Evolutionary conservation across 345 rosid genomes (phyloP), one percentile per base, ranked within the genome.

Genomic region (Euphorbia pulcherrima): DNA sequence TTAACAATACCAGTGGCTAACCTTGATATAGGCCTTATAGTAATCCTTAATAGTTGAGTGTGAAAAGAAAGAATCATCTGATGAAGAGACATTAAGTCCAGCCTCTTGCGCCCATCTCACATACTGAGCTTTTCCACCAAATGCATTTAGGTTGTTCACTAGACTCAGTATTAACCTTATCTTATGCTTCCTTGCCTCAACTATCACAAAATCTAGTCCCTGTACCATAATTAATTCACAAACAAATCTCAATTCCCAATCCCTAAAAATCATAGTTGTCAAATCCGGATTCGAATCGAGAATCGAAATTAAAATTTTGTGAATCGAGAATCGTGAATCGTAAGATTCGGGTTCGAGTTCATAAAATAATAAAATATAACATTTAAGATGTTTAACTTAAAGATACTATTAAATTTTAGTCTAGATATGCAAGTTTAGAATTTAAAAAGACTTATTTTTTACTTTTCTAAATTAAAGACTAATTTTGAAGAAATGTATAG

Each of bases 111-210:
- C 83, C 85, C 85, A 79, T 47, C 40, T 81, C 65, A 81, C 74
- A 75, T 79, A 79, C 79, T 81, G 85, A 73, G 74, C 70, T 68
- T 81, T 81, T 17, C 87, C 87, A 71, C 85, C 87, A 73, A 81
- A 84, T 12, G 81, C 80, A 67, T 71, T 60, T 51, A 84, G 72
- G 69, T 79, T 81, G 68, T 84, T 84, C 30, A 84, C 82, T 39
- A 84, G 72, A 76, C 87, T 81, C 18, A 79, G 80, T 28, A 81
- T 79, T 73, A 84, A 65, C 68, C 81, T 69, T 60, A 79, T 68
- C 2, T 63, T 62, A 68, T 81, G 68, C 71, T 66, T 79, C 65
- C 83, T 75, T 50, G 85, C 87, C 71, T 79, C 83, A 48, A 69
- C 76, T 20, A 84, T 77, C 70, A 84, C 83, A 74, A 51, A 77